phyloP scores from a whole-genome alignment of 2,329 filamentous ascomycete species.

The Myriosclerotinia duriaeana region DNA sequence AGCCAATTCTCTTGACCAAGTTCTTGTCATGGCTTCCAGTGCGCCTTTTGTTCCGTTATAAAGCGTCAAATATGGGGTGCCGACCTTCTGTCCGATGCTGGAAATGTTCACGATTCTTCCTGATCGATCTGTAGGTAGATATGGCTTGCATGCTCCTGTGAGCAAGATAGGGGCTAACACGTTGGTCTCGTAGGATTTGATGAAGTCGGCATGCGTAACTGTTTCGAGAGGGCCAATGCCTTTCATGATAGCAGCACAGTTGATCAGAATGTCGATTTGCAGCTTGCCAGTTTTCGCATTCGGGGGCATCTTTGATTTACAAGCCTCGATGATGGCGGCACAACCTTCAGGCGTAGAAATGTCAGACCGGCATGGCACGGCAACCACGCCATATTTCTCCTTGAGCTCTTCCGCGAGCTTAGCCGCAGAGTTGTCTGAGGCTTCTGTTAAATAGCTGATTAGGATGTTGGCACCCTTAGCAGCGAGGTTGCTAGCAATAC shows the following conservation, averaged over 20 bases:
- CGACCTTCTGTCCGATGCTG: slow-evolving; percentile 56
- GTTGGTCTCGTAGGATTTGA: slow-evolving; percentile 71
- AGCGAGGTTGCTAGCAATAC: slow-evolving; percentile 63
- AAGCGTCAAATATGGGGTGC: slow-evolving; percentile 56
- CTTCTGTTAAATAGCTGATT: slow-evolving; percentile 63
- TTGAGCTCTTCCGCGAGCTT: slow-evolving; percentile 55
- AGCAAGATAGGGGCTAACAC: slow-evolving; percentile 76
- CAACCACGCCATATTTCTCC: slow-evolving; percentile 56
- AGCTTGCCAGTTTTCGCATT: slow-evolving; percentile 49
- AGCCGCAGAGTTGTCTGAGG: slow-evolving; percentile 52
- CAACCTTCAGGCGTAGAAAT: slow-evolving; percentile 61
- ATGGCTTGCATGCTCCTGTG: slow-evolving; percentile 66
- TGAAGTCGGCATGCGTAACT: slow-evolving; percentile 63
- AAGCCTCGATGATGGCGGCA: slow-evolving; percentile 55
- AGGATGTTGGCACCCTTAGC: slow-evolving; percentile 61
- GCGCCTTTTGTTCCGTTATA: slow-evolving; percentile 65
- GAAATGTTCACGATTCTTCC: slow-evolving; percentile 62
- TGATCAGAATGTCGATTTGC: slow-evolving; percentile 77
- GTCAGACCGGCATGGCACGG: slow-evolving; percentile 66
- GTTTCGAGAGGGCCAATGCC: slow-evolving; percentile 61
- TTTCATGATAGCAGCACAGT: slow-evolving; percentile 71
- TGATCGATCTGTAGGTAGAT: slow-evolving; percentile 65
- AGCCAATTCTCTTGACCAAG: slow-evolving; percentile 22
- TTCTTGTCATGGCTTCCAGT: slow-evolving; percentile 60
- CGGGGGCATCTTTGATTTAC: slow-evolving; percentile 41